Conservation (phyloP, 352 stramenopile genomes). For the Phytophthora sp. region DNA sequence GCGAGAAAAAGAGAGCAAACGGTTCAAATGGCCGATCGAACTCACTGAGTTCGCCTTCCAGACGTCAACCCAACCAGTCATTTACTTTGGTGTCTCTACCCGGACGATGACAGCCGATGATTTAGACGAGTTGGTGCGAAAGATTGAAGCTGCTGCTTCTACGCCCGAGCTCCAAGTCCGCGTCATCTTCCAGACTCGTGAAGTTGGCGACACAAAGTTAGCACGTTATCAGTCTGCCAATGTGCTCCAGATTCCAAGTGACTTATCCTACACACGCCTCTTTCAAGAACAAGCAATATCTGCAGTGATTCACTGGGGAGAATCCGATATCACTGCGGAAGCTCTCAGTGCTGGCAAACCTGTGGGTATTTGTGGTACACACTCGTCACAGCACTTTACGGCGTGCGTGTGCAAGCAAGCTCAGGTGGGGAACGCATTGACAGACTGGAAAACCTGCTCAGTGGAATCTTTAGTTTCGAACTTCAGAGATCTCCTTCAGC, state of each 20-base stretch:
- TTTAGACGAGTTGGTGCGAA: constrained; percentile 42
- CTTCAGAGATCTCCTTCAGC: constrained; percentile 54
- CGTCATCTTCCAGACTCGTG: constrained; percentile 60
- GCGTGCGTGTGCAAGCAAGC: constrained; percentile 67
- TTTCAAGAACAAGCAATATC: constrained; percentile 68
- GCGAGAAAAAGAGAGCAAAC: constrained; percentile 30
- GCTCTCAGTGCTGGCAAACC: constrained; percentile 80
- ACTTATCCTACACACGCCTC: constrained; percentile 73
- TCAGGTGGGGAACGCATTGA: constrained; percentile 67
- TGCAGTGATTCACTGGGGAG: constrained; percentile 76
- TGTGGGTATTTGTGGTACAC: constrained; percentile 87
- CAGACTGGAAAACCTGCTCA: constrained; percentile 66
- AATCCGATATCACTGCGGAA: constrained; percentile 78
- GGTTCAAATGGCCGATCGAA: constrained; percentile 17
- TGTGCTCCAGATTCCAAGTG: constrained; percentile 37
- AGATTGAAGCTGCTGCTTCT: constrained; percentile 42
- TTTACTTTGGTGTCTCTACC: constrained; percentile 56
- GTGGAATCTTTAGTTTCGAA: constrained; percentile 54
- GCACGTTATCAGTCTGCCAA: constrained; percentile 19
- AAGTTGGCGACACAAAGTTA: constrained; percentile 23
- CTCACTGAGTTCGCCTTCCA: constrained; percentile 33
- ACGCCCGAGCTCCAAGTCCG: constrained; percentile 24
- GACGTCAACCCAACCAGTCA: constrained; percentile 22
- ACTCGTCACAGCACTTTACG: constrained; percentile 89
- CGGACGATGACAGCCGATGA: constrained; percentile 34